Evolutionary conservation across 306 rosid genomes (phyloP).

Genomic region (Myrica gale): DNA sequence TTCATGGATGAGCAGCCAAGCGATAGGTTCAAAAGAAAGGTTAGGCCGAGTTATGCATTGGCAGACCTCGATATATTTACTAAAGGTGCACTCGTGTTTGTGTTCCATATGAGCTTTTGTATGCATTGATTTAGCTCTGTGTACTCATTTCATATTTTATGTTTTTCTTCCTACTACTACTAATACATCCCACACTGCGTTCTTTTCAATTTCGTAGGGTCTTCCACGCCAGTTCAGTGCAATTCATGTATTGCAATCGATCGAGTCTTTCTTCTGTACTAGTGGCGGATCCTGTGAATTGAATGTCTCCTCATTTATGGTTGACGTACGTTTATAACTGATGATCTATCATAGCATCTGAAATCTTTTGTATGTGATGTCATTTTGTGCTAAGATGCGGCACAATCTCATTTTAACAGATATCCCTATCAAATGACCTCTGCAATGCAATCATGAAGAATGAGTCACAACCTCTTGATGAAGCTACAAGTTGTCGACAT

Average conservation of each 20-base stretch:
- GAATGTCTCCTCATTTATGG: conserved; percentile 66
- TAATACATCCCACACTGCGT: conserved; percentile 19
- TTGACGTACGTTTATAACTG: conserved; percentile 54
- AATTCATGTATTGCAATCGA: conserved; percentile 62
- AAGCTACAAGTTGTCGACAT: conserved; percentile 32
- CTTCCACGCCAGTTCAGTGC: conserved; percentile 65
- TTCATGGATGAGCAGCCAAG: neutral
- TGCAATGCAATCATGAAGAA: conserved; percentile 55
- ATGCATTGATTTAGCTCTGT: conserved; percentile 3
- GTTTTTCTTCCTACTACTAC: conserved; percentile 20
- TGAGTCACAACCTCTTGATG: conserved; percentile 31
- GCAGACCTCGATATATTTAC: neutral
- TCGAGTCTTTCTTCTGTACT: conserved; percentile 47
- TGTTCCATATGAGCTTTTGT: conserved; percentile 8
- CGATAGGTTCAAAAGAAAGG: neutral
- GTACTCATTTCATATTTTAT: neutral
- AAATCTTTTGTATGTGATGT: conserved; percentile 14
- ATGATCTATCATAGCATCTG: conserved; percentile 6
- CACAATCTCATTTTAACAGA: conserved; percentile 39
- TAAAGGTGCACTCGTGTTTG: neutral
- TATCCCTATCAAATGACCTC: conserved; percentile 45
- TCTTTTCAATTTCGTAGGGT: conserved; percentile 45
- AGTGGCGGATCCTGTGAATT: conserved; percentile 55
- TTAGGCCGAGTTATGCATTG: neutral
- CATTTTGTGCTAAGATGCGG: conserved; percentile 17